These are phyloP conservation scores for Dictyostelium capitatum DNA, from an alignment of 78 protist species.

Conservation along the genomic window DNA sequence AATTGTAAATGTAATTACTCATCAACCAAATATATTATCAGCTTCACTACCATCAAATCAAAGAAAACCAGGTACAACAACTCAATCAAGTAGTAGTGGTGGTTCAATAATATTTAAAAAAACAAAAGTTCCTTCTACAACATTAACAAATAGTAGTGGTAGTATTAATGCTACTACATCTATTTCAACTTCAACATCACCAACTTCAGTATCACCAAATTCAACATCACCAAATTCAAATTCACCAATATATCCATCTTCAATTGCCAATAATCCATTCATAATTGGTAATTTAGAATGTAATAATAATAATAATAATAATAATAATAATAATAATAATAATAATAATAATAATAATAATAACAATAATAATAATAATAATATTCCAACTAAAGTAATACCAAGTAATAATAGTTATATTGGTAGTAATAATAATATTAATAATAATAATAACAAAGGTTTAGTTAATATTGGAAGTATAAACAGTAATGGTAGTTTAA, in stretches of 20 bases:
- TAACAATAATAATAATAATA: slow-evolving; percentile 19
- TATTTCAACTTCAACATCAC: neutral
- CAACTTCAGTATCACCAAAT: neutral
- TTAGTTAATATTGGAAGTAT: neutral
- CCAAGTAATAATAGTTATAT: neutral
- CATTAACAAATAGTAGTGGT: neutral
- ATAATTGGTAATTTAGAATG: no score
- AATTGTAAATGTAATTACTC: slow-evolving; percentile 1
- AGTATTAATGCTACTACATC: neutral
- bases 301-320: neutral
- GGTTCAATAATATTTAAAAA: slow-evolving; percentile 10
- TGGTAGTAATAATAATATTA: neutral
- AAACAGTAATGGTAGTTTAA: neutral
- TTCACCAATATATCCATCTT: neutral
- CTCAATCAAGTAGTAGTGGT: neutral
- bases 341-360: slow-evolving; percentile 12
- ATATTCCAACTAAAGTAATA: neutral
- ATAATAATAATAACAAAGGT: neutral
- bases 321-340: slow-evolving; percentile 19
- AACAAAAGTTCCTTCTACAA: neutral
- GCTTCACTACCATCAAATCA: neutral
- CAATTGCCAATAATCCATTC: no score
- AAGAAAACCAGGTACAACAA: neutral
- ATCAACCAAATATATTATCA: neutral
- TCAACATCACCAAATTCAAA: neutral